These are phyloP conservation scores for Schwanniomyces occidentalis DNA, from an alignment of 805 yeast species.

Conservation along the genomic window DNA sequence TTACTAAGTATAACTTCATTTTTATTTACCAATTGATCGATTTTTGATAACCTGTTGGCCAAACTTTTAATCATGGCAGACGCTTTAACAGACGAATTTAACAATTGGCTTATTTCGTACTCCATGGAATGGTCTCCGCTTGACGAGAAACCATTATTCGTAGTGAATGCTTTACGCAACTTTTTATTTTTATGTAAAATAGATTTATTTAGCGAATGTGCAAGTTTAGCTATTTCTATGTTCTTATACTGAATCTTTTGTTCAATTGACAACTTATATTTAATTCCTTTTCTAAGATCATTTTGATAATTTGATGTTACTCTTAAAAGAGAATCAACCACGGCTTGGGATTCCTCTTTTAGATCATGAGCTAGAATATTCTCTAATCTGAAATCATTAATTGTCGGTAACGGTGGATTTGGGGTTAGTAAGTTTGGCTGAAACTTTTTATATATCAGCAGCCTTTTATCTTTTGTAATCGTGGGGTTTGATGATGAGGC, in stretches of 20 bases:
- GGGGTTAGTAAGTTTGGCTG: conserved; percentile 1
- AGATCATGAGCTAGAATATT: conserved; percentile 26
- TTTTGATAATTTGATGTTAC: conserved; percentile 33
- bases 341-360: conserved; percentile 28
- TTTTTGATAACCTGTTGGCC: conserved; percentile 9
- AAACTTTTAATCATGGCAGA: conserved; percentile 14
- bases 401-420: conserved; percentile 22
- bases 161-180: conserved; percentile 6
- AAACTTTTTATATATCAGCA: not conserved
- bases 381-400: conserved; percentile 32
- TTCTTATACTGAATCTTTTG: conserved; percentile 43
- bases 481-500: no score
- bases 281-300: conserved; percentile 37
- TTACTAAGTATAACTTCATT: not conserved
- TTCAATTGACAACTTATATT: conserved; percentile 33
- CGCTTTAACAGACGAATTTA: conserved; percentile 13
- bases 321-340: conserved; percentile 24
- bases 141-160: not conserved
- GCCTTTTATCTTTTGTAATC: not conserved
- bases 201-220: conserved; percentile 19
- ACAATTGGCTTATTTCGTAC: conserved; percentile 6
- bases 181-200: conserved; percentile 12
- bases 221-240: conserved; percentile 33
- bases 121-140: conserved; percentile 5
- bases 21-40: conserved; percentile 10